Conservation (phyloP, 371 early-diverging fungal genomes). For the Actinomucor elegans region DNA sequence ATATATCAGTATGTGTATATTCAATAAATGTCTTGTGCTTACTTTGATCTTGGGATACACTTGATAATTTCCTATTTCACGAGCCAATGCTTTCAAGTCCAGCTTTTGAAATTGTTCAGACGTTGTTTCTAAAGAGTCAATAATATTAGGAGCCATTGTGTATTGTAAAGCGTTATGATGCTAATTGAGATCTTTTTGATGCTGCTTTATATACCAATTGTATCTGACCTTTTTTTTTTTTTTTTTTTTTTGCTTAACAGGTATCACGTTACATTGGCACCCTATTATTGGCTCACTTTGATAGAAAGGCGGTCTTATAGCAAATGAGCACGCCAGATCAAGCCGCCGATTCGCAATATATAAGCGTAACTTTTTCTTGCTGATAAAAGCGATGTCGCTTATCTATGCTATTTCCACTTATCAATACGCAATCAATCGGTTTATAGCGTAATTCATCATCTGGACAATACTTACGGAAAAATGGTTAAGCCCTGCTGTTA, state of each 20-base stretch:
- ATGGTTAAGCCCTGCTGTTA: too few species aligned
- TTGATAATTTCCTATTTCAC: conserved; percentile 1
- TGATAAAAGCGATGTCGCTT: too few species aligned
- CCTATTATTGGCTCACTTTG: neutral
- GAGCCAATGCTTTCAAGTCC: conserved; percentile 10
- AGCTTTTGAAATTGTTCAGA: conserved; percentile 10
- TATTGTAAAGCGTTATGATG: neutral
- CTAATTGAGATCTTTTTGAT: neutral
- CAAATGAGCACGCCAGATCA: neutral
- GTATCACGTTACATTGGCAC: neutral
- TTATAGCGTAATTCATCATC: too few species aligned
- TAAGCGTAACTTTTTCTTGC: too few species aligned
- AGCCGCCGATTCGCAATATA: neutral
- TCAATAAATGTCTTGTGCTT: neutral
- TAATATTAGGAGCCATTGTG: conserved; percentile 18
- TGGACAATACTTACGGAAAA: too few species aligned
- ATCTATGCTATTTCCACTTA: too few species aligned
- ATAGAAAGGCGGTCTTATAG: neutral
- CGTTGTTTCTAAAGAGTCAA: neutral
- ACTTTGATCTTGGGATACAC: conserved; percentile 7
- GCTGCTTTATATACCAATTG: too few species aligned
- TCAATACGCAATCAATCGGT: too few species aligned
- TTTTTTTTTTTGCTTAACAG: neutral
- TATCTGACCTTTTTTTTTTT: neutral
- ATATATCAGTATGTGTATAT: neutral